Evolutionary conservation across 2,329 filamentous ascomycete genomes (phyloP).

Genomic region (Amphichorda felina): DNA sequence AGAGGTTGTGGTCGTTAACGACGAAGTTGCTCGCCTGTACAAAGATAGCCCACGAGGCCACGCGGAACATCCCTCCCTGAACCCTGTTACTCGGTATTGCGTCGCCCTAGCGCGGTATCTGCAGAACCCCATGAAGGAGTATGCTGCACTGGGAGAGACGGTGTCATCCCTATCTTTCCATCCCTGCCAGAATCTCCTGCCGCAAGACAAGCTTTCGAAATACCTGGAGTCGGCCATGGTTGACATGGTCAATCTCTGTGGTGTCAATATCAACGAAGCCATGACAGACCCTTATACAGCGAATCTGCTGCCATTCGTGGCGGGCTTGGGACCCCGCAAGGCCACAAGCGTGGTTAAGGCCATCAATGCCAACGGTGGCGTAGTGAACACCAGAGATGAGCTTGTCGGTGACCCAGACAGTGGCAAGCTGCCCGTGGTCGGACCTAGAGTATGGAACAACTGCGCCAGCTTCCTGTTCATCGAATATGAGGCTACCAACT

Average conservation of each 20-base stretch:
- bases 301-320: slow-evolving; percentile 81
- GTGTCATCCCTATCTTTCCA: slow-evolving; percentile 81
- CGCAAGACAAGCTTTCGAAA: slow-evolving; percentile 75
- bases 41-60: slow-evolving; percentile 76
- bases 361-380: slow-evolving; percentile 82
- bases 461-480: slow-evolving; percentile 93
- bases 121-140: slow-evolving; percentile 93
- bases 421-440: slow-evolving; percentile 67
- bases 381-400: slow-evolving; percentile 73
- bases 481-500: slow-evolving; percentile 71
- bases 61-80: slow-evolving; percentile 69
- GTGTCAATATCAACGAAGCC: slow-evolving; percentile 90
- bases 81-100: slow-evolving; percentile 75
- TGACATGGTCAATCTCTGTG: slow-evolving; percentile 94
- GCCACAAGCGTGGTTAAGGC: slow-evolving; percentile 63
- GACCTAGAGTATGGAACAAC: slow-evolving; percentile 88
- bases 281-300: slow-evolving; percentile 71
- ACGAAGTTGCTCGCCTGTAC: slow-evolving; percentile 94
- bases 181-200: slow-evolving; percentile 76
- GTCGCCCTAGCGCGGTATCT: slow-evolving; percentile 82
- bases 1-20: slow-evolving; percentile 86
- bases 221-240: slow-evolving; percentile 94
- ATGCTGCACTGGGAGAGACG: slow-evolving; percentile 83
- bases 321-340: slow-evolving; percentile 85
- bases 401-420: slow-evolving; percentile 80